These are phyloP conservation scores for Trichoderma aggressivum DNA, from an alignment of 2,329 filamentous ascomycete species.

Conservation along the genomic window DNA sequence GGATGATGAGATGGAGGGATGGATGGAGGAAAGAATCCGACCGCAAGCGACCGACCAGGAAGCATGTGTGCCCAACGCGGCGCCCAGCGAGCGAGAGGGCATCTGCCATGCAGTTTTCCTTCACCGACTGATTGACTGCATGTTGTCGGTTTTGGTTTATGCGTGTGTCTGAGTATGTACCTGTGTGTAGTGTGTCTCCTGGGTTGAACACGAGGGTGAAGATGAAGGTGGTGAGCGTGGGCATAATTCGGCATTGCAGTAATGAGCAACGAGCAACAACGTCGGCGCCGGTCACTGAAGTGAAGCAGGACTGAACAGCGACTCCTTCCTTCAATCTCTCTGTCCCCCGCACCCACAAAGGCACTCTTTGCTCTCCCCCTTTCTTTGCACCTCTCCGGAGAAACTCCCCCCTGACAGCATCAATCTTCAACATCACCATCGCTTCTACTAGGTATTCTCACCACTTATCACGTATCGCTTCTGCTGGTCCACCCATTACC, in stretches of 20 bases:
- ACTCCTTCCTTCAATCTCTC: not conserved
- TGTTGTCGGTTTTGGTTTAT: not conserved
- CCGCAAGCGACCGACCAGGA: not conserved
- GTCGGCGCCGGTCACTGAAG: too few species aligned
- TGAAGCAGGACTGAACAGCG: not conserved
- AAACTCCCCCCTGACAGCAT: not conserved
- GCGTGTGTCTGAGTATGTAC: too few species aligned
- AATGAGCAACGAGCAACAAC: not conserved
- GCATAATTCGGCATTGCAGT: not conserved
- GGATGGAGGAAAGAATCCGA: not conserved
- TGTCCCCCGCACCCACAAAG: too few species aligned
- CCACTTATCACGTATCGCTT: not conserved
- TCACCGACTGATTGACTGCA: conserved; percentile 8
- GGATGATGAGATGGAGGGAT: not conserved
- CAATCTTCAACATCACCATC: not conserved
- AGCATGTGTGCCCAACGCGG: conserved; percentile 9
- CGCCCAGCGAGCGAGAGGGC: not conserved
- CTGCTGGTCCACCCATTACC: conserved; percentile 5
- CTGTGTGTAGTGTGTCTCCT: not conserved
- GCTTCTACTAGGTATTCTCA: not conserved
- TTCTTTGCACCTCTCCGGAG: not conserved
- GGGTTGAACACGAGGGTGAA: not conserved
- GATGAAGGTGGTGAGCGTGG: not conserved
- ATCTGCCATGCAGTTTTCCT: not conserved
- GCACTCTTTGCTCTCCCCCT: not conserved